These are phyloP conservation scores for Penicillium paxilli DNA, from an alignment of 495 filamentous ascomycete genomes.

Conservation along the genomic window DNA sequence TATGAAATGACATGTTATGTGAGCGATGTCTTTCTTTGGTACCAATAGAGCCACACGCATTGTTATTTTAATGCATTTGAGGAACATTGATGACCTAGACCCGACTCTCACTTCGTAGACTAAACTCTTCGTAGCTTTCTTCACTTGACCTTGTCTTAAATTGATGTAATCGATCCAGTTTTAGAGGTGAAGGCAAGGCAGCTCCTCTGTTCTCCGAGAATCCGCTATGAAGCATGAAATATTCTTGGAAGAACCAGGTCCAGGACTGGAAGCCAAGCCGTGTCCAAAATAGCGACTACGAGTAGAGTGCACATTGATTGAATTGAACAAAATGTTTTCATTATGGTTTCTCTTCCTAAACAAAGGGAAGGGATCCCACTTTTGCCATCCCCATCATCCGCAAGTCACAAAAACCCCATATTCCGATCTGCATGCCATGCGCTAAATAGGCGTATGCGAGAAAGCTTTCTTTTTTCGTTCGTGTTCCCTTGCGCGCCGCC, in stretches of 20 bases:
- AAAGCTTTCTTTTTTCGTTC: slow-evolving; percentile 20
- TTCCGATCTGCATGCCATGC: slow-evolving; percentile 30
- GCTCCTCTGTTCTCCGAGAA: too few relatives aligned
- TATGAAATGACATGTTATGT: background rate
- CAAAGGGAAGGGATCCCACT: slow-evolving; percentile 28
- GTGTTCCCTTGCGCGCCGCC: slow-evolving; percentile 22
- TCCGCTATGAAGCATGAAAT: too few relatives aligned
- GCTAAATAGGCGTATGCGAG: slow-evolving; percentile 20
- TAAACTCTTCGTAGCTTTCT: too few relatives aligned
- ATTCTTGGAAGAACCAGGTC: background rate
- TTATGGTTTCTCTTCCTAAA: slow-evolving; percentile 33
- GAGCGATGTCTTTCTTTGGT: background rate
- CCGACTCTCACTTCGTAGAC: too few relatives aligned
- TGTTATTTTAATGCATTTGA: background rate
- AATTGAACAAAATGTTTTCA: slow-evolving; percentile 33
- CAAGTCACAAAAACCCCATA: slow-evolving; percentile 28
- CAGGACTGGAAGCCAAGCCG: background rate
- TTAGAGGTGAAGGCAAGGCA: too few relatives aligned
- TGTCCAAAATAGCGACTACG: background rate
- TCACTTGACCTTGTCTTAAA: background rate
- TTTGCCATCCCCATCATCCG: slow-evolving; percentile 33
- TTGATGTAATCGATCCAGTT: too few relatives aligned
- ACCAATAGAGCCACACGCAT: background rate
- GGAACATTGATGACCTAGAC: background rate
- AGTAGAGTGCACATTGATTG: slow-evolving; percentile 8